These are phyloP conservation scores for Talaromyces thailandensis DNA, from an alignment of 495 filamentous ascomycete species.

Conservation along the genomic window DNA sequence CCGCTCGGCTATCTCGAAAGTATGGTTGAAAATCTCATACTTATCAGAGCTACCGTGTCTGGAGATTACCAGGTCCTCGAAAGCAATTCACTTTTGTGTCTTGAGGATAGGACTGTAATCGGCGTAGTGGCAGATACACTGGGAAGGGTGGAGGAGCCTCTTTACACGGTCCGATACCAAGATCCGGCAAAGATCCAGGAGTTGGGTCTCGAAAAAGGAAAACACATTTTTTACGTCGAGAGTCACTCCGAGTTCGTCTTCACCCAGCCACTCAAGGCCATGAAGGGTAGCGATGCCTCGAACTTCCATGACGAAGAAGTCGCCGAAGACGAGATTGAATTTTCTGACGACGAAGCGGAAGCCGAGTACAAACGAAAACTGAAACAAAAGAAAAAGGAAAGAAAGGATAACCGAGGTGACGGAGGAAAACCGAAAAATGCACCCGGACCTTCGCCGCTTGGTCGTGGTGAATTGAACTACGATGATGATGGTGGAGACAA, in stretches of 20 bases:
- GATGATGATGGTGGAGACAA: conserved; percentile 46
- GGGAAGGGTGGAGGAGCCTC: conserved; percentile 70
- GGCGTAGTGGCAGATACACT: conserved; percentile 75
- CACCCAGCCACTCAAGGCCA: conserved; percentile 63
- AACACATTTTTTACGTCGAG: conserved; percentile 67
- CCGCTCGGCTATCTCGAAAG: conserved; percentile 64
- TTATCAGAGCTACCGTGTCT: conserved; percentile 70
- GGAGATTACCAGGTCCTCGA: conserved; percentile 81
- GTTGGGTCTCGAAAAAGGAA: conserved; percentile 53
- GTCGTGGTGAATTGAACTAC: conserved; percentile 44
- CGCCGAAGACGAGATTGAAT: conserved; percentile 78
- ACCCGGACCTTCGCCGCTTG: conserved; percentile 30
- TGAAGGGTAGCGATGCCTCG: conserved; percentile 85
- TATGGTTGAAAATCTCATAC: conserved; percentile 62
- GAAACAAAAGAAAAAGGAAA: conserved; percentile 50
- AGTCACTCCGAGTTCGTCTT: conserved; percentile 71
- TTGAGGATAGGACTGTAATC: conserved; percentile 63
- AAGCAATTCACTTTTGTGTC: conserved; percentile 71
- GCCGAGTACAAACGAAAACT: conserved; percentile 66
- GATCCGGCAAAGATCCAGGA: conserved; percentile 56
- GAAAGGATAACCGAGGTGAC: conserved; percentile 26
- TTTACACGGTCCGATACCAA: conserved; percentile 68
- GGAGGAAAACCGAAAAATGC: conserved; percentile 23
- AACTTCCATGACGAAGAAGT: conserved; percentile 92
- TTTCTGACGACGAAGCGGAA: conserved; percentile 93